These are phyloP conservation scores for Articulospora tetracladia DNA, from an alignment of 495 filamentous ascomycete genomes.

Conservation along the genomic window DNA sequence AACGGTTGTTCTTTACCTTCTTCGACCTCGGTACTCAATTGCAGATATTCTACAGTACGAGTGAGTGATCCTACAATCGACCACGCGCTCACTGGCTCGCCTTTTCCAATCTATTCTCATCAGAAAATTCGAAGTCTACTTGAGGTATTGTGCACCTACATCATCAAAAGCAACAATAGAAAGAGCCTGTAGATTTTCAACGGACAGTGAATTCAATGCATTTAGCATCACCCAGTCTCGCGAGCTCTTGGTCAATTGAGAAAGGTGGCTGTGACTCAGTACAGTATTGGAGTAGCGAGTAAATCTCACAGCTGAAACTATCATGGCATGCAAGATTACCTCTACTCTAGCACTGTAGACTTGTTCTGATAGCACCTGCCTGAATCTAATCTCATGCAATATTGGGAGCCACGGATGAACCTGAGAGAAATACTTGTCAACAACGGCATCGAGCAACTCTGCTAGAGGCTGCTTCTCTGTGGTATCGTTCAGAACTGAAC, in stretches of 20 bases:
- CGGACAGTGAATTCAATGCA: conserved; percentile 29
- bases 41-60: conserved; percentile 34
- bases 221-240: conserved; percentile 26
- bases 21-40: conserved; percentile 19
- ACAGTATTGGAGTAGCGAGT: conserved; percentile 6
- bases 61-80: conserved; percentile 24
- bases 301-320: conserved; percentile 2
- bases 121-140: neutral
- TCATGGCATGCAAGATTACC: conserved; percentile 30
- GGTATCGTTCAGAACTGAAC: neutral
- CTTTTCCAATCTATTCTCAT: neutral
- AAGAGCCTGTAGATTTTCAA: conserved; percentile 34
- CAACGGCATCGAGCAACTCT: conserved; percentile 21
- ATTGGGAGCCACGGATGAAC: conserved; percentile 37
- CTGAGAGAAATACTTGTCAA: conserved; percentile 29
- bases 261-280: neutral
- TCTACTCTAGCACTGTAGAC: conserved; percentile 13
- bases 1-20: neutral
- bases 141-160: conserved; percentile 21
- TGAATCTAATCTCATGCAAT: conserved; percentile 31
- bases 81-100: neutral
- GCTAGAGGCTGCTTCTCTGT: neutral
- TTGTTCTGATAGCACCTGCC: conserved; percentile 16
- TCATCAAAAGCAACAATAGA: conserved; percentile 30
- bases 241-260: conserved; percentile 15